A percentile compares a stretch with the other conserved stretches of the same genome.
phyloP scores from a whole-genome alignment of 495 filamentous ascomycete species.

The Lepraria neglecta region DNA sequence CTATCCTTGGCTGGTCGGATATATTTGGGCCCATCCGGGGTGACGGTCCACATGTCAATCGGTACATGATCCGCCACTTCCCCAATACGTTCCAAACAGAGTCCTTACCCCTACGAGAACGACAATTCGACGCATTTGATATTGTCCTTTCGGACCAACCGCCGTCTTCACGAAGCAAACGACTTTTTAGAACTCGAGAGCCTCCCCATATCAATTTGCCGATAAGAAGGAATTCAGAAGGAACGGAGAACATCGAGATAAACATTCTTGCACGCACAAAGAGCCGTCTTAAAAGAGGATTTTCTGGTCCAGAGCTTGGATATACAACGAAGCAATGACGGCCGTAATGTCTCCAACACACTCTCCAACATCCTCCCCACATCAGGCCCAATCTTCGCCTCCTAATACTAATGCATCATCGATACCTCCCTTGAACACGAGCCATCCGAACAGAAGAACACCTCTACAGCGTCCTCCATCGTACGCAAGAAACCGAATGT shows the following conservation, averaged over 20 bases:
- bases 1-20: background rate
- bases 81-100: background rate
- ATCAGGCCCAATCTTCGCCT: slow-evolving; percentile 22
- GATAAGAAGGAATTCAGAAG: background rate
- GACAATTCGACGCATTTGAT: background rate
- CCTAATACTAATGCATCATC: slow-evolving; percentile 51
- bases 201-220: background rate
- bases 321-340: slow-evolving; percentile 17
- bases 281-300: background rate
- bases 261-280: background rate
- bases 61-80: slow-evolving; percentile 7
- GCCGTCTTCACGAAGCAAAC: slow-evolving; percentile 11
- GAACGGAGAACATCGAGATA: background rate
- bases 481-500: slow-evolving; percentile 67
- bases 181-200: background rate
- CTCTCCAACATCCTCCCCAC: slow-evolving; percentile 40
- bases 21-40: slow-evolving; percentile 11
- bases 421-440: slow-evolving; percentile 60
- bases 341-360: slow-evolving; percentile 29
- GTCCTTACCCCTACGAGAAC: background rate
- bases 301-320: background rate
- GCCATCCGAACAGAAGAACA: slow-evolving; percentile 48
- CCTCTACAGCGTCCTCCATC: slow-evolving; percentile 60
- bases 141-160: slow-evolving; percentile 4
- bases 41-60: slow-evolving; percentile 5